Base-by-base conservation (phyloP, 441 rosid genomes). In the Geranium incanum region DNA sequence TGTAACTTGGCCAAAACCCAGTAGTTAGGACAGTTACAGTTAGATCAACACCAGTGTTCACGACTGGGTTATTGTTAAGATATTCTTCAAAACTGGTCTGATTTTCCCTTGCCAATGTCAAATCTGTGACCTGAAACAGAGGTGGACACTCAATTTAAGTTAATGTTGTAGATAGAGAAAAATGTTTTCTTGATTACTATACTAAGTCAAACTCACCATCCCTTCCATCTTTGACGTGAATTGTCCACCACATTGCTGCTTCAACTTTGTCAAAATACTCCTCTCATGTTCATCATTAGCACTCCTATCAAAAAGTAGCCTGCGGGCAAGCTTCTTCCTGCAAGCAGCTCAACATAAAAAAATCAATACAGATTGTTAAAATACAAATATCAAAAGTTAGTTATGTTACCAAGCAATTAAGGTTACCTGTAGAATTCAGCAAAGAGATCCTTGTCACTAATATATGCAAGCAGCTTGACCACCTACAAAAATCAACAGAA, bases 161-260 rank as follows among this genome's bases (percentile, higher is more conserved):
- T 45, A 45, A 8, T 8, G 52, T 3, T 45, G 52, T 9, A 9
- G 3, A 45, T 45, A 45, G 68, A 41, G 12, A 45, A 9, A 73
- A 6, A 52, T 9, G 52, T 12, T 52, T n/a, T 73, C 70, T 67
- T 13, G 36, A 16, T 3, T 12, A n/a, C 8, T 36, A 28, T 28
- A 28, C 33, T 1, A 66, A 28, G 16, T 7, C 36, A 19, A 69
- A 78, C 89, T 84, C 63, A 93, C 97, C 99, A 95, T 95, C 71
- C 97, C 98, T 82, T 95, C 99, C 99, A 95, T 95, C 87, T 95
- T 91, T 39, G 98, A 95, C 52, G 99, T 95, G 80, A 89, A 89
- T 79, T 89, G 97, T 15, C 88, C 97, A 76, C 99, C 99, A 67
- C 96, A 93, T 72, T 89, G 99, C 82, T 89, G 97, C 80, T 93